A percentile compares a stretch with the other conserved stretches of the same genome.
Evolutionary conservation across 2,329 filamentous ascomycete genomes (phyloP).

Genomic region (Diaporthe batatas): DNA sequence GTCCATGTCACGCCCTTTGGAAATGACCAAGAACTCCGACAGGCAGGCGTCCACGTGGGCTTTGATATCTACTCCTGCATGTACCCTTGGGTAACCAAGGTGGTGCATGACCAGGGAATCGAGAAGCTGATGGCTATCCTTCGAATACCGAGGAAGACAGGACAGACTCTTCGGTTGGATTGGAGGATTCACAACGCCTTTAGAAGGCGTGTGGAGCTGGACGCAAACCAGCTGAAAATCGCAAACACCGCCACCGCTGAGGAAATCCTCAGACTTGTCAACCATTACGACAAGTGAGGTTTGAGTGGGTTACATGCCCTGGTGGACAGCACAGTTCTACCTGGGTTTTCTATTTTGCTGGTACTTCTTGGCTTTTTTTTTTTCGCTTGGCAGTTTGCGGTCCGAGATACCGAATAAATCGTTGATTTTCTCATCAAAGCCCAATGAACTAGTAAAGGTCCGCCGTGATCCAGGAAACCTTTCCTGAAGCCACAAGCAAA

Average conservation of each 20-base stretch:
- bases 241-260: background rate
- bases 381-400: too few relatives aligned
- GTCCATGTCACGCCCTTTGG: too few relatives aligned
- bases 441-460: too few relatives aligned
- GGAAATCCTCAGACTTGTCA: background rate
- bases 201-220: background rate
- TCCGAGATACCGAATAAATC: background rate
- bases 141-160: background rate
- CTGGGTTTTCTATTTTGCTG: background rate
- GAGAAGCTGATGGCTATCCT: background rate
- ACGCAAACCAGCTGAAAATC: background rate
- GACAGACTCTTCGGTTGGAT: too few relatives aligned
- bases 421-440: too few relatives aligned
- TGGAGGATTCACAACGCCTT: background rate
- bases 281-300: background rate
- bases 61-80: constrained; percentile 13
- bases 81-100: constrained; percentile 16
- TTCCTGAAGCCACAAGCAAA: too few relatives aligned
- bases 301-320: background rate
- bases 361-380: background rate
- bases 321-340: background rate
- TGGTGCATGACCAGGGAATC: background rate
- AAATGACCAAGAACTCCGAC: background rate
- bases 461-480: too few relatives aligned
- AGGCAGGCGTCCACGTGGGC: background rate